Percentiles rank a stretch among this genome's conserved stretches.
These are phyloP conservation scores for Leishmania aethiopica DNA, from an alignment of 208 protist genomes.

Conservation along the genomic window DNA sequence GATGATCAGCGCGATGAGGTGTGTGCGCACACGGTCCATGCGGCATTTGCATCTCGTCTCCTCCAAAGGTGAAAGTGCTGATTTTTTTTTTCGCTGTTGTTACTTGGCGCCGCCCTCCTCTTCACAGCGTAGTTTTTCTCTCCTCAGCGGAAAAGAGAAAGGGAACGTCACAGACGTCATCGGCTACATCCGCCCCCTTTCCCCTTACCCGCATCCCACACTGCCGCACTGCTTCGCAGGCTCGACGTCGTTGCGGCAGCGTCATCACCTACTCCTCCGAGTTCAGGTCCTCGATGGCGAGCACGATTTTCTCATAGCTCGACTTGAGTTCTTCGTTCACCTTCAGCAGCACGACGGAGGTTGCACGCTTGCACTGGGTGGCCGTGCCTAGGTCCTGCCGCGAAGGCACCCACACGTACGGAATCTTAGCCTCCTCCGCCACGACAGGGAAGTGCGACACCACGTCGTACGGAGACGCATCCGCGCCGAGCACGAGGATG, in stretches of 20 bases:
- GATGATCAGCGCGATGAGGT: not conserved
- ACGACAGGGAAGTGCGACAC: constrained; percentile 94
- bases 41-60: too few relatives aligned
- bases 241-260: not conserved
- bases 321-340: constrained; percentile 71
- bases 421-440: constrained; percentile 92
- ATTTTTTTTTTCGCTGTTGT: too few relatives aligned
- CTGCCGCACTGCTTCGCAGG: not conserved
- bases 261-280: constrained; percentile 42
- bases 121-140: not conserved
- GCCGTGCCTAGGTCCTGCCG: constrained; percentile 92
- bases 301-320: constrained; percentile 90
- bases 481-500: constrained; percentile 90
- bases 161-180: not conserved
- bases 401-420: constrained; percentile 94
- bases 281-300: constrained; percentile 90
- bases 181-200: not conserved
- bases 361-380: constrained; percentile 94
- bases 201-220: not conserved
- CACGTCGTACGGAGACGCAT: constrained; percentile 93
- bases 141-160: not conserved
- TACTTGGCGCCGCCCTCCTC: too few relatives aligned
- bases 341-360: constrained; percentile 93
- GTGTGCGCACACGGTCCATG: not conserved
- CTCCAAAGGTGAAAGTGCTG: too few relatives aligned